Evolutionary conservation across 805 yeast genomes (phyloP).

Genomic region (Candida alai): DNA sequence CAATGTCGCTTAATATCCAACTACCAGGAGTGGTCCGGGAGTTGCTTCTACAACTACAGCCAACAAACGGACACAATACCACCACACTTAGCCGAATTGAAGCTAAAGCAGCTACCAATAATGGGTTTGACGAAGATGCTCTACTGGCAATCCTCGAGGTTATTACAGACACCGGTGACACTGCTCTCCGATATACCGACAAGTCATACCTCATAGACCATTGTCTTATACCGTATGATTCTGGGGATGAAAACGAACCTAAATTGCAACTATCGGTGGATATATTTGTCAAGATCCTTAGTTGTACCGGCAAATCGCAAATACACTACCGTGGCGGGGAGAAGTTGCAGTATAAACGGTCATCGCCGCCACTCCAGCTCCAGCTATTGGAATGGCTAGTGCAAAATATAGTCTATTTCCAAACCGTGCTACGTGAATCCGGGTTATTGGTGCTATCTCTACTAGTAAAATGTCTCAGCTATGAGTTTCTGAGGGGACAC

Average conservation of each 20-base stretch:
- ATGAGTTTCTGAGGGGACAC: slow-evolving; percentile 21
- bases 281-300: slow-evolving; percentile 9
- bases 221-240: slow-evolving; percentile 4
- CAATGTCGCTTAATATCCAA: too few species aligned
- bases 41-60: too few species aligned
- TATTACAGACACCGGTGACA: slow-evolving; percentile 4
- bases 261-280: slow-evolving; percentile 4
- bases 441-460: slow-evolving; percentile 15
- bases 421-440: slow-evolving; percentile 9
- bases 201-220: slow-evolving; percentile 3
- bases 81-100: too few species aligned
- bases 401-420: slow-evolving; percentile 16
- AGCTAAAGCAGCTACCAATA: too few species aligned
- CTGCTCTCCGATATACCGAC: slow-evolving; percentile 4
- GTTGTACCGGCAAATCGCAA: slow-evolving; percentile 14
- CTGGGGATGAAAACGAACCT: too few species aligned
- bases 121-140: slow-evolving; percentile 4
- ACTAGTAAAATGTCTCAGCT: slow-evolving; percentile 18
- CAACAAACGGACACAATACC: too few species aligned
- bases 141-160: slow-evolving; percentile 4
- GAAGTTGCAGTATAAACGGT: slow-evolving; percentile 11
- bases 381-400: slow-evolving; percentile 21
- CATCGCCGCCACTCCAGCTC: slow-evolving; percentile 15
- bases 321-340: slow-evolving; percentile 14
- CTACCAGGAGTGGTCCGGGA: too few species aligned